These are phyloP conservation scores for Asterophora parasitica DNA, from an alignment of 768 basidiomycete species.

Conservation along the genomic window DNA sequence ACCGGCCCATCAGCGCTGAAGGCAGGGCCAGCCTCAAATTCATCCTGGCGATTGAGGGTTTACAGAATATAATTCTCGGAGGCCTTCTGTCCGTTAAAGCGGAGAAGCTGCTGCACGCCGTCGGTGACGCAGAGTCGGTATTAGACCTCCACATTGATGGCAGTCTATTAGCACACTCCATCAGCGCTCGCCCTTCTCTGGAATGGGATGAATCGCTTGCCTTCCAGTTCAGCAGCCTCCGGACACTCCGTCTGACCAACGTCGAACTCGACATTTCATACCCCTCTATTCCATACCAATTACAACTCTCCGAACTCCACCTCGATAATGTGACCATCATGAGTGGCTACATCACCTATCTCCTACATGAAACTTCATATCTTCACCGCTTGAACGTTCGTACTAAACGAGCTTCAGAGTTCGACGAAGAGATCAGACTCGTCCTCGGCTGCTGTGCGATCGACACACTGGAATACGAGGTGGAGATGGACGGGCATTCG, in stretches of 20 bases:
- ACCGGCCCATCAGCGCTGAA: constrained; percentile 16
- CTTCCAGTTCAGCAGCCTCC: constrained; percentile 40
- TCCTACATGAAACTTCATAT: constrained; percentile 31
- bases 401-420: constrained; percentile 26
- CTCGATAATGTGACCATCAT: constrained; percentile 41
- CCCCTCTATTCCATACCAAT: constrained; percentile 27
- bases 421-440: constrained; percentile 36
- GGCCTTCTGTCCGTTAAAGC: constrained; percentile 43
- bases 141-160: constrained; percentile 46
- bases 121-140: constrained; percentile 37
- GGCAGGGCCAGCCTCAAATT: constrained; percentile 35
- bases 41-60: constrained; percentile 37
- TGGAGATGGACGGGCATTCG: constrained; percentile 21
- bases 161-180: constrained; percentile 22
- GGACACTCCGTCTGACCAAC: constrained; percentile 36
- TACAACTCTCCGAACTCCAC: constrained; percentile 33
- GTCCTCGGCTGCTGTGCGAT: constrained; percentile 38
- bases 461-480: constrained; percentile 40
- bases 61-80: constrained; percentile 41
- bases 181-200: constrained; percentile 33
- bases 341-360: constrained; percentile 35
- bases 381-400: constrained; percentile 35
- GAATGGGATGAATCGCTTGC: constrained; percentile 52
- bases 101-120: constrained; percentile 41
- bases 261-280: constrained; percentile 39